Evolutionary conservation across 768 basidiomycete species (phyloP), one percentile per base, ranked within the genome.

Genomic region (Termitomyces sp.): DNA sequence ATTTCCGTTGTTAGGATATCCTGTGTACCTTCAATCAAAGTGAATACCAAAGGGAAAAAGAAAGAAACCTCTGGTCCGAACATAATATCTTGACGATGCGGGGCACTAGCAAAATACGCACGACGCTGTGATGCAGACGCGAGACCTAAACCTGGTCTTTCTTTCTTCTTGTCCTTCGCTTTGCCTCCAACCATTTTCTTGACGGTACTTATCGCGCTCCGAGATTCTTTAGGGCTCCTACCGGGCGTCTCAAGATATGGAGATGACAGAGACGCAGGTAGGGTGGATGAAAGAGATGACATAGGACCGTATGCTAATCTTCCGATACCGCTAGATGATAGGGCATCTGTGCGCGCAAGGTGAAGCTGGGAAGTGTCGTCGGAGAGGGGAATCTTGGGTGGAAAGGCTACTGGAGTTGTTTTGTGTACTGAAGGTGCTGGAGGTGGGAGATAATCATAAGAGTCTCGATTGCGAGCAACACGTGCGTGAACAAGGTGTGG

Each of bases 1-100:
- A 95, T 95, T 67, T 95, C 93, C 10, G 82, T 88, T 34, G 88
- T 86, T 58, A 95, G 75, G 22, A 89, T 56, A 64, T 91, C 91
- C 86, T 87, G 57, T 16, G 46, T 52, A 13, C 1, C 5, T 26
- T n/a, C 18, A 12, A 26, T 30, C 30, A 30, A 5, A 14, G 1
- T 26, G 14, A 7, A 8, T 9, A 30, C 40, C 1, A 34, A 40
- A 22, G 32, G 46, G 36, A n/a, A 51, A 12, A 39, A 53, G 16
- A 50, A 33, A 62, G 43, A 24, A 37, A 59, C 89, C 64, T 85
- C 73, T 0, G 88, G 86, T 7, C 87, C 87, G 59, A 94, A 82
- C 2, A 71, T 68, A 27, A 93, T 74, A 1, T 75, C 74, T 61
- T 79, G 72, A 51, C 95, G 72, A 66, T 87, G 82, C 32, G 78